Evolutionary conservation across 805 yeast genomes (phyloP), one percentile per base, ranked within the genome.

Genomic region (Lipomyces lipofer): DNA sequence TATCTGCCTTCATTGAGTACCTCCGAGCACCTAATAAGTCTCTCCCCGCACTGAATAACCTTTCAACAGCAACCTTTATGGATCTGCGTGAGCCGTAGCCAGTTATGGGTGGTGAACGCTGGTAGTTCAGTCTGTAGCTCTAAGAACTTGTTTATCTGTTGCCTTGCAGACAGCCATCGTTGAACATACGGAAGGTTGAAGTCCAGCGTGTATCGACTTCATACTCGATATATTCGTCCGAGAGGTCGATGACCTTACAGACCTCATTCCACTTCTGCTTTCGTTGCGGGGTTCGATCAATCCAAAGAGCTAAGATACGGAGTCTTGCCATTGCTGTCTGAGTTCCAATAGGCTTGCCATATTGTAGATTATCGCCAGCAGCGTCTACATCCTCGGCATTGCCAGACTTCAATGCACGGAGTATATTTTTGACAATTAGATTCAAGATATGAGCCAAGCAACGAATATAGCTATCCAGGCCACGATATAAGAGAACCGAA

Each of bases 81-180:
- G 38, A 33, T 33, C 38, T 33, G 38, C 38, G 38, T 33, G 38
- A 33, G 36, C 38, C 38, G 38, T 33, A 33, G 38, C 38, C 38
- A 33, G 17, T 33, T 12, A 15, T 13, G 21, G 1, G 38, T 33
- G 7, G 38, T 13, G 21, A 33, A 33, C 8, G 19, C 38, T 33
- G 21, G 38, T 33, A 33, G 17, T 12, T 33, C 38, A 33, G 19
- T 33, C 21, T 33, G 38, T 33, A 33, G 38, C 19, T 33, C 38
- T 33, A n/a, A 9, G 19, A 33, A 33, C 38, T 33, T 33, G 38
- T 4, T 33, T 33, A 33, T 33, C 38, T 33, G 38, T 33, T 32
- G 36, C 17, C 36, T 32, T 32, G 36, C 36, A 32, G 19, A 12
- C 36, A 32, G 38, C 38, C 38, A n/a, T 33, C 38, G 38, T 33